Base-by-base conservation (phyloP, 495 filamentous ascomycete species). In the Penicillium dipodomyicola region DNA sequence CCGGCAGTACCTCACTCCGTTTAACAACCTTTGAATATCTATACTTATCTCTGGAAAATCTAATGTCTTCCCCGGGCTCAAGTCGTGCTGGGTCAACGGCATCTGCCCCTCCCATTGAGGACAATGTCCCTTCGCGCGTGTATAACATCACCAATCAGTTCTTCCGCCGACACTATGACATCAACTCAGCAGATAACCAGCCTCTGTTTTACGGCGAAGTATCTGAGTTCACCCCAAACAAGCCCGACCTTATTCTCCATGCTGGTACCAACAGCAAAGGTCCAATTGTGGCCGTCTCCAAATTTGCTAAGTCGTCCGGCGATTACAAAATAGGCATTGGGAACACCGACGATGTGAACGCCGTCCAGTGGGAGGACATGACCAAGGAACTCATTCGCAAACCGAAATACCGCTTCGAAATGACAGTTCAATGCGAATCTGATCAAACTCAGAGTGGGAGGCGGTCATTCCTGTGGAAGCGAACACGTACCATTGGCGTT, bases 281-380 rank as follows among this genome's bases (percentile, higher is more conserved):
- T 1, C 64, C 62, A 37, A 51, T 56, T 37, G 65, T 65, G 30
- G 65, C 67, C 10, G 59, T 57, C 1, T 61, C 56, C 46, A 65
- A 67, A n/a, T 63, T 66, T 47, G 14, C 52, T 33, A 60, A 59
- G 20, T 23, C 67, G 4, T 65, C 62, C 6, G 30, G 54, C 19
- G 23, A 59, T 20, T 61, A 49, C 48, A 67, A 63, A 23, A 29
- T 67, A 23, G 59, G 58, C 15, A 54, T 69, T 0, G 67, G 62
- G 5, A 56, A 67, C 12, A 55, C 62, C 1, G 49, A 63, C 12
- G 49, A 63, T 33, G 12, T 57, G 35, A 57, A 27, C 37, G 52
- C 33, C 22, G 45, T 60, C 2, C 49, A 57, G 30, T 67, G 67
- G 67, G 67, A 69, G 54, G 65, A 65, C 19, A 65, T 69, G 56